Evolutionary conservation across 2,329 filamentous ascomycete species (phyloP).

Genomic region (Emmonsiellopsis sp.): DNA sequence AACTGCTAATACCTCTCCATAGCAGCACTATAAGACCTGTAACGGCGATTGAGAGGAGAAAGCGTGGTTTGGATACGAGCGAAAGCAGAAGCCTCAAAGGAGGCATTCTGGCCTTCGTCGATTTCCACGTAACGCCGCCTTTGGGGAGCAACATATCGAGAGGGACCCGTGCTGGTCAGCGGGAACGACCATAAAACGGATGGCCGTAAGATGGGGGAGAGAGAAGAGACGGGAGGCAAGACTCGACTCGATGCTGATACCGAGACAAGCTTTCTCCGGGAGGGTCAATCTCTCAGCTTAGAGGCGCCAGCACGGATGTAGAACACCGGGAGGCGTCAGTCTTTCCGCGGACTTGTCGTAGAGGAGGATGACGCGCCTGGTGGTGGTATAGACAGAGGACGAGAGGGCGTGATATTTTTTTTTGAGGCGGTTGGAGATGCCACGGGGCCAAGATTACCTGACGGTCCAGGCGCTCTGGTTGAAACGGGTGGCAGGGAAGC

Average conservation of each 20-base stretch:
- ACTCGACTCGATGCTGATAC: not conserved
- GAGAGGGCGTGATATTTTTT: too few species aligned
- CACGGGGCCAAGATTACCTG: too few species aligned
- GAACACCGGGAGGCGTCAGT: too few species aligned
- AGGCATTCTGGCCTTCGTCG: slow-evolving; percentile 68
- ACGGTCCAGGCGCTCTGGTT: too few species aligned
- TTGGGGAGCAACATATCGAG: slow-evolving; percentile 69
- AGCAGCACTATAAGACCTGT: slow-evolving; percentile 65
- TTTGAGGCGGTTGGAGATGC: too few species aligned
- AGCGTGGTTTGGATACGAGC: slow-evolving; percentile 66
- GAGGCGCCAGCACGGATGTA: too few species aligned
- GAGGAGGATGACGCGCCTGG: too few species aligned
- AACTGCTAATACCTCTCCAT: slow-evolving; percentile 77
- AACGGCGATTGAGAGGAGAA: slow-evolving; percentile 64
- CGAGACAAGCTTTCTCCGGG: too few species aligned
- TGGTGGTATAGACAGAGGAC: too few species aligned
- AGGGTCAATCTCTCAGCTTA: too few species aligned
- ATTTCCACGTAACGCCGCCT: slow-evolving; percentile 86
- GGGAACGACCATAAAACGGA: slow-evolving; percentile 1
- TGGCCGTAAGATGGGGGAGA: not conserved
- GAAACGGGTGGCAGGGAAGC: too few species aligned
- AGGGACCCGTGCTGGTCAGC: not conserved
- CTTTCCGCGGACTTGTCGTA: too few species aligned
- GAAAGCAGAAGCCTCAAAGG: slow-evolving; percentile 63
- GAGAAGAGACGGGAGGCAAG: not conserved